A percentile compares a stretch with the other conserved stretches of the same genome.
Evolutionary conservation across 2,329 filamentous ascomycete species (phyloP).

Genomic region (Fusarium decemcellulare): DNA sequence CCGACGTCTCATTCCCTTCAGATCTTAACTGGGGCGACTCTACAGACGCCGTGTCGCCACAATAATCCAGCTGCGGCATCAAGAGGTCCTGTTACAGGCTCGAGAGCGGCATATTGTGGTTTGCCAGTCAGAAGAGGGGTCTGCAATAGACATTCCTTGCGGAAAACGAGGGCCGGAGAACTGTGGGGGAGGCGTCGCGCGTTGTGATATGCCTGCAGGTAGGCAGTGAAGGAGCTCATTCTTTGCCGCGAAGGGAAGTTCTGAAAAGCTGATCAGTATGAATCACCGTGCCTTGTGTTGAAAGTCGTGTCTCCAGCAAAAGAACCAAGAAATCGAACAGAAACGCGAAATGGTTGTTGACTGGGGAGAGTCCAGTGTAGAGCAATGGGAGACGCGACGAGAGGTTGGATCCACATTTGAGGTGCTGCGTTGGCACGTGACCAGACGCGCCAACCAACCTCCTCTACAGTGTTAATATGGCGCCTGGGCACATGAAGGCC

Average conservation of each 20-base stretch:
- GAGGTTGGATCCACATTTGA: constrained; percentile 20
- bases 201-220: constrained; percentile 43
- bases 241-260: constrained; percentile 40
- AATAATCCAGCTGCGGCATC: constrained; percentile 63
- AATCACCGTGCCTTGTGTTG: constrained; percentile 20
- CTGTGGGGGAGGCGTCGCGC: constrained; percentile 86
- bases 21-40: constrained; percentile 56
- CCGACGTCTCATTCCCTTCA: constrained; percentile 76
- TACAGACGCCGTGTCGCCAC: constrained; percentile 44
- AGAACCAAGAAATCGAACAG: constrained; percentile 31
- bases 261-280: constrained; percentile 32
- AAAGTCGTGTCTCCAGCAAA: constrained; percentile 36
- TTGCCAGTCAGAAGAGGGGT: constrained; percentile 57
- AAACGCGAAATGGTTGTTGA: constrained; percentile 37
- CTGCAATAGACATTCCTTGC: constrained; percentile 72
- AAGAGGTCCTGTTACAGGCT: constrained; percentile 72
- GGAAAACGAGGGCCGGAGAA: constrained; percentile 82
- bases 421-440: constrained; percentile 47
- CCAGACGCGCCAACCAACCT: background rate
- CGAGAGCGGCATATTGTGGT: constrained; percentile 69
- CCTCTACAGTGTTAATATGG: constrained; percentile 34
- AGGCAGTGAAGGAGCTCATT: constrained; percentile 62
- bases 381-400: constrained; percentile 21
- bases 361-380: constrained; percentile 18
- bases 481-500: constrained; percentile 42